Evolutionary conservation across 257 asterid species (phyloP).

Genomic region (Osmanthus fragrans): DNA sequence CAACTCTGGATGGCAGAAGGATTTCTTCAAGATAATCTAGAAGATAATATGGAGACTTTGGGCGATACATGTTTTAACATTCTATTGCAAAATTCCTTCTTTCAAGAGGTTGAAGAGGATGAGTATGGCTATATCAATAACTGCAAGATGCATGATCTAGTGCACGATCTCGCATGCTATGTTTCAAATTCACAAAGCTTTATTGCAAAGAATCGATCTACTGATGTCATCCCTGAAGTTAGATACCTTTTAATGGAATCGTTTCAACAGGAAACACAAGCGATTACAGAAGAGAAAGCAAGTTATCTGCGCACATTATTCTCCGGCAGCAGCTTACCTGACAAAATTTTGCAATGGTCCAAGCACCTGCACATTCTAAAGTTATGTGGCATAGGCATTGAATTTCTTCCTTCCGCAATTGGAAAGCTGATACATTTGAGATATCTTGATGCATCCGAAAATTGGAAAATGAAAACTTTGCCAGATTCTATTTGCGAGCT

Average conservation of each 20-base stretch:
- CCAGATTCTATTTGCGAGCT: slow-evolving; percentile 24
- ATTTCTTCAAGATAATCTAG: background rate
- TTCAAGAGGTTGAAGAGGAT: slow-evolving; percentile 13
- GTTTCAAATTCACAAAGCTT: slow-evolving; percentile 2
- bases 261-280: background rate
- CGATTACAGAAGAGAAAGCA: background rate
- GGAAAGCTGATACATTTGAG: slow-evolving; percentile 22
- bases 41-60: slow-evolving; percentile 10
- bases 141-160: slow-evolving; percentile 32
- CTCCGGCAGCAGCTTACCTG: background rate
- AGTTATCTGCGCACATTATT: slow-evolving; percentile 19
- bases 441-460: slow-evolving; percentile 8
- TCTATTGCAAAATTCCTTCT: slow-evolving; percentile 1
- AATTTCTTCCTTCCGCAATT: slow-evolving; percentile 9
- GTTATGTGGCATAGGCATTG: background rate
- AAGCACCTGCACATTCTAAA: slow-evolving; percentile 8
- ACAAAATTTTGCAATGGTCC: background rate
- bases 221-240: slow-evolving; percentile 15
- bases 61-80: slow-evolving; percentile 3
- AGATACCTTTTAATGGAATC: background rate
- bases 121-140: background rate
- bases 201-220: too few relatives aligned
- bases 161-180: slow-evolving; percentile 27
- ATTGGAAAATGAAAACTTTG: background rate
- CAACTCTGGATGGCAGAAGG: slow-evolving; percentile 36